A percentile compares a stretch with the other conserved stretches of the same genome.
These are phyloP conservation scores for Sugiyamaella pinicola DNA, from an alignment of 1,139 yeast genomes.

Conservation along the genomic window DNA sequence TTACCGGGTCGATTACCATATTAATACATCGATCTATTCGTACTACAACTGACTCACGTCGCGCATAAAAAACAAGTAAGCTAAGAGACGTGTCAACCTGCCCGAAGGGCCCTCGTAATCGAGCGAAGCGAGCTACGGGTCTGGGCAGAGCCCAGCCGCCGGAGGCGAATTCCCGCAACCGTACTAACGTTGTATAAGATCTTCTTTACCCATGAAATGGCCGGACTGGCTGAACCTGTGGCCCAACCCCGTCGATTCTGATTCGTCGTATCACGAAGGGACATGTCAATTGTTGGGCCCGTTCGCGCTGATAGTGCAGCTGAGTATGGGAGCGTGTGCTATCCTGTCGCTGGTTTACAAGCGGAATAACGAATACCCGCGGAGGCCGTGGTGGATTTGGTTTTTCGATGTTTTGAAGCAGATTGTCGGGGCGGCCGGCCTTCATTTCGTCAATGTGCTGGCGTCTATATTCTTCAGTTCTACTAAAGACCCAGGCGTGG, in stretches of 20 bases:
- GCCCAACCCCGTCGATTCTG: slow-evolving; percentile 10
- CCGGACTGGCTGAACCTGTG: slow-evolving; percentile 20
- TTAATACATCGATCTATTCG: too few species aligned
- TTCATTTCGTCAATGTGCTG: slow-evolving; percentile 77
- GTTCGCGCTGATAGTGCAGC: slow-evolving; percentile 47
- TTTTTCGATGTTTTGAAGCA: slow-evolving; percentile 87
- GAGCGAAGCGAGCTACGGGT: neutral
- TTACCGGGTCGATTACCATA: too few species aligned
- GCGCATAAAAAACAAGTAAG: too few species aligned
- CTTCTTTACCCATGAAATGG: slow-evolving; percentile 11
- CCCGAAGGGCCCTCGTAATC: neutral
- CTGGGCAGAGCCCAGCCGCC: neutral
- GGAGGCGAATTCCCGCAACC: too few species aligned
- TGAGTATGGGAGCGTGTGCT: slow-evolving; percentile 68
- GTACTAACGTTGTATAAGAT: too few species aligned
- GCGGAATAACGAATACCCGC: slow-evolving; percentile 76
- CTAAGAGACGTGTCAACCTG: too few species aligned
- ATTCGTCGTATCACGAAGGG: slow-evolving; percentile 12
- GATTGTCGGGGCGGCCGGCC: slow-evolving; percentile 79
- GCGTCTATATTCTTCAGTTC: slow-evolving; percentile 60
- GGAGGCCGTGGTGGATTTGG: slow-evolving; percentile 90
- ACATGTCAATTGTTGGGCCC: slow-evolving; percentile 49
- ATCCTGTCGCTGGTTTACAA: slow-evolving; percentile 73
- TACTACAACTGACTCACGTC: too few species aligned
- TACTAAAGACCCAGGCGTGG: slow-evolving; percentile 41